Conservation (phyloP, 2,329 filamentous ascomycete species). For the Ascosphaera apis region DNA sequence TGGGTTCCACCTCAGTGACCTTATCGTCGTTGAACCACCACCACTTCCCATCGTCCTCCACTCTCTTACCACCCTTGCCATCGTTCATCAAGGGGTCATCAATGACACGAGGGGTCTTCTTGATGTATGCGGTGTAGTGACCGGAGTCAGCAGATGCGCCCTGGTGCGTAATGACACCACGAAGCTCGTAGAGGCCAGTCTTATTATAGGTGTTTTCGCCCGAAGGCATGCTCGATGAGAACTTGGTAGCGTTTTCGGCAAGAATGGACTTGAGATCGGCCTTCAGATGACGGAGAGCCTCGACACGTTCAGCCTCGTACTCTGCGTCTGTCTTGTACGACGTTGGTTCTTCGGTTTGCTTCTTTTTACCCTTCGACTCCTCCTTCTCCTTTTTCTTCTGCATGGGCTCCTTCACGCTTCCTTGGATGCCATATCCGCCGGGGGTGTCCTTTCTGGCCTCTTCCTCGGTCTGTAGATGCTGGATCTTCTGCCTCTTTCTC, state of each 20-base stretch:
- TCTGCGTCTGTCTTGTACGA: constrained; percentile 86
- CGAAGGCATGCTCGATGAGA: background rate
- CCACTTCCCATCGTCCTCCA: constrained; percentile 80
- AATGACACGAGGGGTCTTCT: constrained; percentile 49
- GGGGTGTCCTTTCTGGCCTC: constrained; percentile 16
- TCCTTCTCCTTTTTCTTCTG: constrained; percentile 26
- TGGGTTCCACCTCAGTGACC: constrained; percentile 71
- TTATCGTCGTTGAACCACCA: constrained; percentile 99
- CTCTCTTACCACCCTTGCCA: constrained; percentile 43
- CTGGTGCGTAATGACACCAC: constrained; percentile 88
- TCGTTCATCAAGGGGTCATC: constrained; percentile 32
- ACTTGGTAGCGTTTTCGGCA: constrained; percentile 31
- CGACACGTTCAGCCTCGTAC: constrained; percentile 63
- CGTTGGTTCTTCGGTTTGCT: constrained; percentile 44
- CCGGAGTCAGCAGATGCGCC: constrained; percentile 91
- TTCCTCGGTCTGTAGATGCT: constrained; percentile 32
- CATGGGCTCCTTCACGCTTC: constrained; percentile 15
- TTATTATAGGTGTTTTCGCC: constrained; percentile 71
- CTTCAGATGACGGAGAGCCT: constrained; percentile 54
- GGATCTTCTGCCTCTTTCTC: constrained; percentile 71
- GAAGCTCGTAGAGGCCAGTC: constrained; percentile 83
- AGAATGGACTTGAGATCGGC: constrained; percentile 68
- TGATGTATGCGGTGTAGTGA: constrained; percentile 94
- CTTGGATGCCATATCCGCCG: constrained; percentile 1
- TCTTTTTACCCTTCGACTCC: constrained; percentile 27